phyloP scores from a whole-genome alignment of 2,329 filamentous ascomycete genomes.

The Chrysosporium keratinophilum region DNA sequence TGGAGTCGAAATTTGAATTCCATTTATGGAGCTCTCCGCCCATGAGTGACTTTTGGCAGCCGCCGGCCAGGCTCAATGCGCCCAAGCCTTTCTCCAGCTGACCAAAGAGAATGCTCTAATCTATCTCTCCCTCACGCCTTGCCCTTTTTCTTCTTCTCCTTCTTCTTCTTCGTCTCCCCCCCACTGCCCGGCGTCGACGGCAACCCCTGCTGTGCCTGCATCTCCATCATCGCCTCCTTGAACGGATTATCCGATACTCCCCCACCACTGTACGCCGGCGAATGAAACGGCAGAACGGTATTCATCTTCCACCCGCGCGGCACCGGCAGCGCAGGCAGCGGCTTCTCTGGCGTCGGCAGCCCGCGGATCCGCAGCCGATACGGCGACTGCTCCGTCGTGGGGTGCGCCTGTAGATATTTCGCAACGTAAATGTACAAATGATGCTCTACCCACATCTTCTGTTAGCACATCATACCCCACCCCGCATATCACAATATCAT shows the following conservation, averaged over 20 bases:
- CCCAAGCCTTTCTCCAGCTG: no score
- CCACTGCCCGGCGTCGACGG: neutral
- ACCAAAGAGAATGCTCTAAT: no score
- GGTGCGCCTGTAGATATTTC: conserved; percentile 63
- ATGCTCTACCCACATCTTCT: conserved; percentile 46
- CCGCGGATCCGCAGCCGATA: conserved; percentile 64
- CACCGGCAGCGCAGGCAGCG: conserved; percentile 61
- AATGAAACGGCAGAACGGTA: conserved; percentile 73
- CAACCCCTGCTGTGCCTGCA: conserved; percentile 48
- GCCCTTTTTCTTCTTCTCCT: neutral
- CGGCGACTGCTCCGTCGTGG: conserved; percentile 61
- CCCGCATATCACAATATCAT: neutral
- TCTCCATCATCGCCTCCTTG: conserved; percentile 94
- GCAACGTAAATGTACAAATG: conserved; percentile 77
- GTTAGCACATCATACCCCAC: neutral
- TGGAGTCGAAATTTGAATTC: no score
- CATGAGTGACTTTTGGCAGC: no score
- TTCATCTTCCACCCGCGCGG: conserved; percentile 89
- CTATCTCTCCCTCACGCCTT: neutral
- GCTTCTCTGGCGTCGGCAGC: conserved; percentile 55
- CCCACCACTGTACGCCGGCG: conserved; percentile 79
- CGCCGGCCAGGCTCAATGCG: no score
- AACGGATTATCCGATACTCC: conserved; percentile 91
- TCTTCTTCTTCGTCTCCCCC: neutral
- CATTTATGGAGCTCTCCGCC: no score